Base-by-base conservation (phyloP, 352 stramenopile genomes). In the Phytophthora quininea region DNA sequence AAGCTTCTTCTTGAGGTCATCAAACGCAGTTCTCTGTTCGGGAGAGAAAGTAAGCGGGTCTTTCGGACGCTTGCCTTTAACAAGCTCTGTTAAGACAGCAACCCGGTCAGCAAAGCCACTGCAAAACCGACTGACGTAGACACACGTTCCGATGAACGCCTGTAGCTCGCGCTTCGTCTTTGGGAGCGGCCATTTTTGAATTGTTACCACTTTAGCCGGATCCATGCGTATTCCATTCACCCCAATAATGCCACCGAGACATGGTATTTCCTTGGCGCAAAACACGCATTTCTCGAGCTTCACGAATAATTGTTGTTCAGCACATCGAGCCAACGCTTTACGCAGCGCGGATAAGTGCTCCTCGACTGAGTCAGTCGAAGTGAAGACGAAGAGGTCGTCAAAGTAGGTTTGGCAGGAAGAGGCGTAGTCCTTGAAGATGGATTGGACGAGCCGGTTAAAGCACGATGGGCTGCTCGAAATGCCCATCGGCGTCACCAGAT, bases 271-370 rank as follows among this genome's bases (percentile, higher is more conserved):
- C 19, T 31, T 1, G 15, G 3, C 37, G 10, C 51, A 62, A 24
- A 68, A 62, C 30, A 60, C 40, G 15, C 58, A 73, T 32, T 68
- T 73, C 1, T 29, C 3, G 3, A 68, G 31, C 14, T 68, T 73
- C 2, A 49, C 38, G 49, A 47, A 73, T 1, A 55, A 15, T 9
- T 56, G 19, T n/a, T 56, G 31, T 7, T 54, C 32, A 30, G 37
- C 45, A 15, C 31, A 54, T 3, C 56, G 32, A 4, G n/a, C 7
- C 3, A 63, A 24, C 0, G 55, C 56, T 2, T 14, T 31, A 7
- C 55, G 45, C 0, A 54, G 19, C 1, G 56, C 46, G 0, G 33
- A 63, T 31, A 35, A 24, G 54, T 63, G 46, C 3, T 46, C 24
- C 15, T 54, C 42, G 11, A 55, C 37, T 1, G 6, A 30, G 11